Evolutionary conservation across 2,329 filamentous ascomycete genomes (phyloP).

Genomic region (Fusarium mexicanum): DNA sequence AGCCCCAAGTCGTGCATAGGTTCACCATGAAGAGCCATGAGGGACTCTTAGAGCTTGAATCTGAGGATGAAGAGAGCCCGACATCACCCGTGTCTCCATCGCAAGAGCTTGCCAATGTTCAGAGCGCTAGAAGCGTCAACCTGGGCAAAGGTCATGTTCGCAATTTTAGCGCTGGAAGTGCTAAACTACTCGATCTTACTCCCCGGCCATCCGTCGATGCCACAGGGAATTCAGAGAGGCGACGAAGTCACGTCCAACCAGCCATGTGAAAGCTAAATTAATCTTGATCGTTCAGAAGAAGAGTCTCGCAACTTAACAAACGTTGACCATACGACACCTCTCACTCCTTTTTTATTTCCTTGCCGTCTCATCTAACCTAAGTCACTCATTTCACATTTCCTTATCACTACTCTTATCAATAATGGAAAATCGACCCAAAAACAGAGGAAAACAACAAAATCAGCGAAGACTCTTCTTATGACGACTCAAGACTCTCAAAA

Average conservation of each 20-base stretch:
- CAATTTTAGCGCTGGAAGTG: constrained; percentile 81
- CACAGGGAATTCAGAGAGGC: constrained; percentile 50
- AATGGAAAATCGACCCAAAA: constrained; percentile 24
- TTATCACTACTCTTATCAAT: constrained; percentile 30
- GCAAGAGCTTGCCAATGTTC: constrained; percentile 54
- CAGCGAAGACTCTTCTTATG: constrained; percentile 36
- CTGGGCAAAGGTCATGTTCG: constrained; percentile 72
- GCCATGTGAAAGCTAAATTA: constrained; percentile 30
- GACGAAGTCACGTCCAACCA: constrained; percentile 35
- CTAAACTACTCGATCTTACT: constrained; percentile 75
- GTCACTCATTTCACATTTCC: constrained; percentile 49
- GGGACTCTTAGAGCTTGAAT: constrained; percentile 58
- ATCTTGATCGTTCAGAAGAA: constrained; percentile 33
- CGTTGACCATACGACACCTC: constrained; percentile 18
- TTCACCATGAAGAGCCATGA: constrained; percentile 62
- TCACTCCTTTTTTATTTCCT: constrained; percentile 42
- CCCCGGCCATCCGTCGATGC: constrained; percentile 64
- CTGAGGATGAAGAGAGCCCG: constrained; percentile 47
- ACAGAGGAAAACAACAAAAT: constrained; percentile 36
- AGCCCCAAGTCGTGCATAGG: constrained; percentile 69
- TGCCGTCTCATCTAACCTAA: constrained; percentile 41
- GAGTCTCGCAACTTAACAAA: constrained; percentile 28
- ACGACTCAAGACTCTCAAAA: constrained; percentile 2
- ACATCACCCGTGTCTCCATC: constrained; percentile 43
- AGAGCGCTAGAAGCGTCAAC: constrained; percentile 77